A percentile compares a stretch with the other conserved stretches of the same genome.
Evolutionary conservation across 1,139 yeast genomes (phyloP).

Genomic region (Wickerhamiella infanticola): DNA sequence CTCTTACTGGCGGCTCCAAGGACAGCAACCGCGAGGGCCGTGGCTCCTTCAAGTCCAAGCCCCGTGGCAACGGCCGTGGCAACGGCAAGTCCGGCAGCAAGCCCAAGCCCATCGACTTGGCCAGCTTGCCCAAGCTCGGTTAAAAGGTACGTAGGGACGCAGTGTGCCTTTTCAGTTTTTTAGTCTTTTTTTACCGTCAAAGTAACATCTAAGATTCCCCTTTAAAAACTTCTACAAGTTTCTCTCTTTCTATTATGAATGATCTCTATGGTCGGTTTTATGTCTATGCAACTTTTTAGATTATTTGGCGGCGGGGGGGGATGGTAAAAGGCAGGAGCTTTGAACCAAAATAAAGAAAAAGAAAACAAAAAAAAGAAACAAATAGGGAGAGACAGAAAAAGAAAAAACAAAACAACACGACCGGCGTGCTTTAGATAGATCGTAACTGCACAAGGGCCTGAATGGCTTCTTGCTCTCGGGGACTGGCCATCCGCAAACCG

Average conservation of each 20-base stretch:
- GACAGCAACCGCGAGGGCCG: constrained; percentile 19
- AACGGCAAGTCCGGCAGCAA: constrained; percentile 6
- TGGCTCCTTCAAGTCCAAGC: constrained; percentile 17
- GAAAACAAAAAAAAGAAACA: too few relatives aligned
- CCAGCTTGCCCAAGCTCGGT: constrained; percentile 12
- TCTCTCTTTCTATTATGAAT: too few relatives aligned
- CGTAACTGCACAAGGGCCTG: constrained; percentile 26
- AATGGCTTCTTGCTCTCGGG: constrained; percentile 25
- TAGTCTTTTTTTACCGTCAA: too few relatives aligned
- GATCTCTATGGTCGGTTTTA: not conserved
- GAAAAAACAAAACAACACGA: too few relatives aligned
- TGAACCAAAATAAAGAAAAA: too few relatives aligned
- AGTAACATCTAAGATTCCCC: too few relatives aligned
- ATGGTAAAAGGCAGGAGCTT: too few relatives aligned
- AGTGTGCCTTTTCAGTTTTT: too few relatives aligned
- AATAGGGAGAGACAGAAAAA: too few relatives aligned
- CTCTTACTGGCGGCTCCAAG: constrained; percentile 15
- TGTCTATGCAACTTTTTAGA: not conserved
- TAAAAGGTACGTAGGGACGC: not conserved
- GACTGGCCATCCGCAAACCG: constrained; percentile 20
- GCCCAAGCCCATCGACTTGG: constrained; percentile 10
- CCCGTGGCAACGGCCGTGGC: constrained; percentile 18
- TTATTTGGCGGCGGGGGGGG: not conserved
- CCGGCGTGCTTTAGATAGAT: constrained; percentile 10
- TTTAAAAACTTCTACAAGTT: too few relatives aligned